phyloP scores from a whole-genome alignment of 768 basidiomycete genomes.

The Kwoniella dejecticola region DNA sequence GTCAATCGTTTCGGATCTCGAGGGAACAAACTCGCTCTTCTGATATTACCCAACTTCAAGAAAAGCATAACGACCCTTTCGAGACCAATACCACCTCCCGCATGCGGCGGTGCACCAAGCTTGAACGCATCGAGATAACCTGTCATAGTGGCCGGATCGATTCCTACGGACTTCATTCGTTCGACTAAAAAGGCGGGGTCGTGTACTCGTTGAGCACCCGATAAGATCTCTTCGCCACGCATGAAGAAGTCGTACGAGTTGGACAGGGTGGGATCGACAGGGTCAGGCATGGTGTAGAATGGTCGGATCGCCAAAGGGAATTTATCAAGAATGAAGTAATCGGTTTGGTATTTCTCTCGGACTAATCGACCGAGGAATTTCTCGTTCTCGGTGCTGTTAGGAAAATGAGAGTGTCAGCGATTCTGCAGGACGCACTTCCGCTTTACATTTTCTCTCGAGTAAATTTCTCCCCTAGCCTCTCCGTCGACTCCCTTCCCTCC shows the following conservation, averaged over 20 bases:
- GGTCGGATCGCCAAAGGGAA: constrained; percentile 94
- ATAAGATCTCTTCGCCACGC: constrained; percentile 98
- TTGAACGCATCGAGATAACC: constrained; percentile 92
- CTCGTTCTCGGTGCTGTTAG: constrained; percentile 84
- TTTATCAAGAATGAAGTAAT: constrained; percentile 99
- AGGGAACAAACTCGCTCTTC: constrained; percentile 90
- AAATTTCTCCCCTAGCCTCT: no score
- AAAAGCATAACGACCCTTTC: constrained; percentile 97
- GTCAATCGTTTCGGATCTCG: constrained; percentile 93
- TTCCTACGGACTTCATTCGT: constrained; percentile 82
- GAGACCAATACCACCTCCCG: constrained; percentile 89
- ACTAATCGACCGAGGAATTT: constrained; percentile 87
- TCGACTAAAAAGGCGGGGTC: constrained; percentile 77
- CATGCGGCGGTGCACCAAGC: constrained; percentile 92
- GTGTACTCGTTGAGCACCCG: constrained; percentile 97
- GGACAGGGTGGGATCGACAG: constrained; percentile 84
- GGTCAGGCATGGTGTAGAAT: constrained; percentile 99
- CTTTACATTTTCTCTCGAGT: no score
- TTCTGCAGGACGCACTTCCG: background rate
- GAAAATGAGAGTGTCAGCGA: background rate
- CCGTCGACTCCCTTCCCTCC: background rate
- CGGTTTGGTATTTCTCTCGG: constrained; percentile 90
- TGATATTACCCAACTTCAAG: constrained; percentile 93
- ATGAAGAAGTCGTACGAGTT: constrained; percentile 99
- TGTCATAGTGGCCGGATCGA: constrained; percentile 89